phyloP scores from a whole-genome alignment of 768 basidiomycete genomes.

The Harrya chromipes region DNA sequence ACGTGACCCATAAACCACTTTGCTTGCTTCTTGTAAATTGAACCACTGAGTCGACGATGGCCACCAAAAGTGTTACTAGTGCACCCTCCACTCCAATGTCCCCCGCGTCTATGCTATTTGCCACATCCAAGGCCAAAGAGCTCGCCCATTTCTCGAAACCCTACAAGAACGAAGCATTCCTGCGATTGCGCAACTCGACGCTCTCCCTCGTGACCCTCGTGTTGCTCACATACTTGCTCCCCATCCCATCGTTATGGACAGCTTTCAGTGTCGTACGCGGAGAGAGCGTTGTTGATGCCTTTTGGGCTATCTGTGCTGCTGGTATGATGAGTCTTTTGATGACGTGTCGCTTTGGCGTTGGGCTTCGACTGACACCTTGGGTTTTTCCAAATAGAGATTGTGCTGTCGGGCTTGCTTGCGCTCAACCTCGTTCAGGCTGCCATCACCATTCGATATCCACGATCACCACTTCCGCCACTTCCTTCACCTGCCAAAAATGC shows the following conservation, averaged over 20 bases:
- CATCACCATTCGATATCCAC: slow-evolving; percentile 36
- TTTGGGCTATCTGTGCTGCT: slow-evolving; percentile 27
- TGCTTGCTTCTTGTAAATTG: not conserved
- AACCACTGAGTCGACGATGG: slow-evolving; percentile 11
- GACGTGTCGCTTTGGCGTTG: not conserved
- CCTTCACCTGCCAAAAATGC: slow-evolving; percentile 22
- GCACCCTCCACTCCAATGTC: slow-evolving; percentile 13
- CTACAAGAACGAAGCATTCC: slow-evolving; percentile 34
- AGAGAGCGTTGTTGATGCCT: not conserved
- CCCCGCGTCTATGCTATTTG: slow-evolving; percentile 23
- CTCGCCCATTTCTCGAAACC: slow-evolving; percentile 32
- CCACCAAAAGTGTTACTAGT: slow-evolving; percentile 4
- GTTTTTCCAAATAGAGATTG: slow-evolving; percentile 25
- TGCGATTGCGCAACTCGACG: slow-evolving; percentile 39
- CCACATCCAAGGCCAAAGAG: slow-evolving; percentile 19
- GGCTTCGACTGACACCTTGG: not conserved
- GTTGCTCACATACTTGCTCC: slow-evolving; percentile 37
- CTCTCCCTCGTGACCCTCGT: slow-evolving; percentile 31
- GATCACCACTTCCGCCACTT: slow-evolving; percentile 27
- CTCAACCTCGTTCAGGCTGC: slow-evolving; percentile 37
- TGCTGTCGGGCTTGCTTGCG: slow-evolving; percentile 26
- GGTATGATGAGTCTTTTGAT: slow-evolving; percentile 32
- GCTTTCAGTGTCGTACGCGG: slow-evolving; percentile 32
- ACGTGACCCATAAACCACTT: no score
- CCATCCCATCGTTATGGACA: slow-evolving; percentile 37